Base-by-base conservation (phyloP, 257 asterid species). In the Capsicum chinense region DNA sequence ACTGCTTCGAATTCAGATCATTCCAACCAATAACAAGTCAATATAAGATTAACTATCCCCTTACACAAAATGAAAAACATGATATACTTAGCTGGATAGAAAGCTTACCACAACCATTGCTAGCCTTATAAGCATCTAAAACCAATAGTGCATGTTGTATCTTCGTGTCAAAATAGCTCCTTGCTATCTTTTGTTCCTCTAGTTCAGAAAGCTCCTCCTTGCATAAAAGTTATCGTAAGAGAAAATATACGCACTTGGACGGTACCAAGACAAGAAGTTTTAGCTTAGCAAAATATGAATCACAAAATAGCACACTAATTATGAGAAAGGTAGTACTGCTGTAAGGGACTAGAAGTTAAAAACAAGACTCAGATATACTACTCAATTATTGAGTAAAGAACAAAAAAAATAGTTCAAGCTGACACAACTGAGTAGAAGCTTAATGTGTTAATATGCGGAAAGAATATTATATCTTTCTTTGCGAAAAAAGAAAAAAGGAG, bases 161-260 rank as follows among this genome's bases (percentile, higher is more conserved):
- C 60, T 74, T 74, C 17, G 10, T 48, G 11, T 74, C 19, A 16
- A 19, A 74, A 74, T 74, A 48, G 60, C 44, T 12, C 62, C 59
- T 74, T 74, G 80, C 60, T 48, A 74, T 48, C 60, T 48, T 73
- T 73, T 73, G 60, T 21, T 73, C 80, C 59, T 47, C 59, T 48
- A 47, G 42, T 73, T 47, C 79, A 71, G 58, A 71, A 71, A 5
- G 58, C 26, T 2, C 58, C 6, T 42, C 44, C 80, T 48, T 74
- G 80, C 14, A 48, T 19, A 74, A 50, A 48, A 50, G 60, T 3
- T 56, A 74, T 50, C 7, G 19, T 74, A 50, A 50, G 62, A 74
- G 17, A 71, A 74, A 48, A 21, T 74, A 74, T 8, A 74, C 9
- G 16, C 80, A 6, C 80, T n/a, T 73, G 44, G 2, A 73, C 5